phyloP scores from a whole-genome alignment of 1,284 basidiomycete species.

The Ustilago crameri region DNA sequence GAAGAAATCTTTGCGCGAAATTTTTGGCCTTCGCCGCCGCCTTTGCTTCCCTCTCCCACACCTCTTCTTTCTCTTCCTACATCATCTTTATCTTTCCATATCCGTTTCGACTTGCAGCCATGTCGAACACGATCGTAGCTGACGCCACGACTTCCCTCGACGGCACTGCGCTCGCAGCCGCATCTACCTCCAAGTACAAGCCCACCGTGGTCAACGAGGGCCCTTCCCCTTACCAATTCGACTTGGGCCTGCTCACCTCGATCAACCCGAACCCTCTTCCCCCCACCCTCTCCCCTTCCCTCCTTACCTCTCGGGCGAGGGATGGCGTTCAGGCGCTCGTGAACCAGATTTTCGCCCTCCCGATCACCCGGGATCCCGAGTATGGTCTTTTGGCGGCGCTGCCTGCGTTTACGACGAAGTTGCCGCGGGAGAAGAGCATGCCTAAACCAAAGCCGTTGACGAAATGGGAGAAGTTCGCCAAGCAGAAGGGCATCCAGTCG shows the following conservation, averaged over 20 bases:
- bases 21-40: neutral
- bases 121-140: slow-evolving; percentile 35
- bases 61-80: neutral
- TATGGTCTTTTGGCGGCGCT: slow-evolving; percentile 87
- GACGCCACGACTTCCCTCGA: slow-evolving; percentile 34
- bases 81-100: neutral
- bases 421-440: slow-evolving; percentile 90
- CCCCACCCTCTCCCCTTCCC: slow-evolving; percentile 78
- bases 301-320: slow-evolving; percentile 80
- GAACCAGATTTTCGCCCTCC: slow-evolving; percentile 82
- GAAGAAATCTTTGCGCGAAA: neutral
- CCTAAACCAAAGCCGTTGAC: slow-evolving; percentile 92
- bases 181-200: slow-evolving; percentile 45
- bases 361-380: slow-evolving; percentile 76
- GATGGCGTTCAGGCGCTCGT: slow-evolving; percentile 88
- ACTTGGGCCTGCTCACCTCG: slow-evolving; percentile 83
- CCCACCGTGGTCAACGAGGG: slow-evolving; percentile 71
- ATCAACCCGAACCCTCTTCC: slow-evolving; percentile 89
- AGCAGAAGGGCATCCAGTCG: slow-evolving; percentile 89
- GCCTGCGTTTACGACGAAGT: slow-evolving; percentile 75
- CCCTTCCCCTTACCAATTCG: slow-evolving; percentile 82
- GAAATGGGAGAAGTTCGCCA: slow-evolving; percentile 97
- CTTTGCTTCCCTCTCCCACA: neutral
- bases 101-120: neutral
- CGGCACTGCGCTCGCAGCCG: slow-evolving; percentile 35